Base-by-base conservation (phyloP, 164 flowering plant species). In the Vitis rotundifolia region DNA sequence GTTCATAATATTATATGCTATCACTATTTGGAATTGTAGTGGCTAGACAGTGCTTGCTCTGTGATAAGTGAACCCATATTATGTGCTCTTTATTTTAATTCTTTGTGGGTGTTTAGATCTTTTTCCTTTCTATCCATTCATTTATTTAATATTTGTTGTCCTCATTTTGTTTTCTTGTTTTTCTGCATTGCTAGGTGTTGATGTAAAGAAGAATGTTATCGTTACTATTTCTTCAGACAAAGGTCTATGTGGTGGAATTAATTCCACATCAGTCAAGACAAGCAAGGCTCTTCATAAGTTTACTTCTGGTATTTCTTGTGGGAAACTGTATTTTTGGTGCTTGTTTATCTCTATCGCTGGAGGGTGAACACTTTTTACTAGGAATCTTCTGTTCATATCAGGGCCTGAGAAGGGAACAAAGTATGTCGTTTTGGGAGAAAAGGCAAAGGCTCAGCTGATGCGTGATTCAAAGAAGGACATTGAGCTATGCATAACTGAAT, bases 221-320 rank as follows among this genome's bases (percentile, higher is more conserved):
- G 86, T 94, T 68, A 87, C 93, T 8, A 68, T 94, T 63, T 91
- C 97, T 55, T 87, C 98, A 3, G 98, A 94, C 90, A 94, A 92
- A 78, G 98, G 98, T 86, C 97, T 92, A 8, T 94, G 98, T 80
- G 98, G 98, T 84, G 98, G 97, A 68, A 94, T 94, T 66, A 94
- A 94, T 74, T 89, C 98, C 2, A 94, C 98, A 19, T 77, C 97
- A 19, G 98, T 92, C 63, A 94, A 88, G 83, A 77, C 77, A 50
- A 92, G 98, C 97, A 88, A 80, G 78, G 95, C 80, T 67, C 8
- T 94, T 52, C 72, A 68, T 78, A 94, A 85, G 82, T 44, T 92
- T 80, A 84, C 49, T 73, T 71, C 95, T 75, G 94, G 98, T 94
- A 89, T 64, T 62, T 53, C 6, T 16, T 58, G 47, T 51, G 44